A percentile compares a stretch with the other conserved stretches of the same genome.
phyloP scores from a whole-genome alignment of 208 protist genomes.

The Trypanosoma cruzi region DNA sequence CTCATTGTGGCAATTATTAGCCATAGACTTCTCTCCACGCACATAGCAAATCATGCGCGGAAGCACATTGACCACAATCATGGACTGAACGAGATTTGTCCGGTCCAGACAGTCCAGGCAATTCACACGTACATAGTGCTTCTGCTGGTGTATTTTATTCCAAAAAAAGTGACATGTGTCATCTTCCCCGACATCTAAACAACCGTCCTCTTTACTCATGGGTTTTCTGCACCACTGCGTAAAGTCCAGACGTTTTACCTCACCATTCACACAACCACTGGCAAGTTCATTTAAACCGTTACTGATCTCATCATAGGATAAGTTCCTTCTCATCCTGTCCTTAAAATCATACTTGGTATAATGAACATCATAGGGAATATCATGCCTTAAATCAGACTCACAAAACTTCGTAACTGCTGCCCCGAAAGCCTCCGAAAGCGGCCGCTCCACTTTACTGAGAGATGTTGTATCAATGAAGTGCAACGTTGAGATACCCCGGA shows the following conservation, averaged over 20 bases:
- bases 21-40: background rate
- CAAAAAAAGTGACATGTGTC: background rate
- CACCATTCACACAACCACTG: background rate
- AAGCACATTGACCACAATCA: constrained; percentile 45
- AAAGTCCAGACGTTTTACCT: constrained; percentile 14
- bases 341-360: constrained; percentile 68
- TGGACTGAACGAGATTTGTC: constrained; percentile 75
- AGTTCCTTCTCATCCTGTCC: constrained; percentile 31
- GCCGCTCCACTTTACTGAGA: constrained; percentile 38
- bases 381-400: constrained; percentile 1
- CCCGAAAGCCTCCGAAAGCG: constrained; percentile 62
- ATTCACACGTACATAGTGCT: constrained; percentile 58
- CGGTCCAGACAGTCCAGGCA: constrained; percentile 88
- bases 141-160: constrained; percentile 11
- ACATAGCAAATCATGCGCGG: constrained; percentile 60
- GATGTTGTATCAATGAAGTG: constrained; percentile 72
- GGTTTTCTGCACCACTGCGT: constrained; percentile 11
- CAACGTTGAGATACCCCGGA: constrained; percentile 35
- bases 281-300: constrained; percentile 22
- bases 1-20: background rate
- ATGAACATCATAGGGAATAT: constrained; percentile 5
- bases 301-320: constrained; percentile 41
- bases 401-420: constrained; percentile 29
- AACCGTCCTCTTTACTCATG: background rate
- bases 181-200: background rate